Evolutionary conservation across 495 filamentous ascomycete species (phyloP).

Genomic region (Penicillium ucsense): DNA sequence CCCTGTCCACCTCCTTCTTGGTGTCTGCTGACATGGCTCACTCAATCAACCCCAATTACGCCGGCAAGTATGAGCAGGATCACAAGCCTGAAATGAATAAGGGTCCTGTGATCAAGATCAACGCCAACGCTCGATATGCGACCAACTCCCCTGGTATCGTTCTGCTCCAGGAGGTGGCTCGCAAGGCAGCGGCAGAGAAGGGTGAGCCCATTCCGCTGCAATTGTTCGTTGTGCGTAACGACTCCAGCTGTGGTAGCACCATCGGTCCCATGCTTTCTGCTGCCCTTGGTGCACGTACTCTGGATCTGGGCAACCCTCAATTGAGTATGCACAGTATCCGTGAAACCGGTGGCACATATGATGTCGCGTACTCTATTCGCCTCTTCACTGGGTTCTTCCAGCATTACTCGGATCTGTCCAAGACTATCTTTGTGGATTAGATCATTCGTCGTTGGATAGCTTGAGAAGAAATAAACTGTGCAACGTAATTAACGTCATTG

Average conservation of each 20-base stretch:
- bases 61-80: constrained; percentile 77
- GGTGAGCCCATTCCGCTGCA: constrained; percentile 69
- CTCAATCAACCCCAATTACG: constrained; percentile 88
- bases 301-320: constrained; percentile 95
- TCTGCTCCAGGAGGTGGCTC: constrained; percentile 77
- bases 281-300: constrained; percentile 70
- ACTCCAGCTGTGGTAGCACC: constrained; percentile 86
- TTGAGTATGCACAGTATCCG: constrained; percentile 95
- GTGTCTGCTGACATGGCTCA: constrained; percentile 98
- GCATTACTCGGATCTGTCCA: constrained; percentile 68
- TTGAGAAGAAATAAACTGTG: neutral
- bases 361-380: constrained; percentile 79
- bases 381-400: constrained; percentile 84
- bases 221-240: constrained; percentile 92
- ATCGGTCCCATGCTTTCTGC: constrained; percentile 94
- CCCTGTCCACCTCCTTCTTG: constrained; percentile 83
- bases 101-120: constrained; percentile 93
- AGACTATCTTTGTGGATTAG: constrained; percentile 70
- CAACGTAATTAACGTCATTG: neutral
- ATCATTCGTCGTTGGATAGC: neutral
- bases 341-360: constrained; percentile 78
- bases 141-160: constrained; percentile 95
- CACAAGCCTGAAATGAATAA: constrained; percentile 94
- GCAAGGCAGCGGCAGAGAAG: constrained; percentile 42
- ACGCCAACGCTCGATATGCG: constrained; percentile 92